Conservation (phyloP, 2,329 filamentous ascomycete genomes). For the Epichloe aotearoae region DNA sequence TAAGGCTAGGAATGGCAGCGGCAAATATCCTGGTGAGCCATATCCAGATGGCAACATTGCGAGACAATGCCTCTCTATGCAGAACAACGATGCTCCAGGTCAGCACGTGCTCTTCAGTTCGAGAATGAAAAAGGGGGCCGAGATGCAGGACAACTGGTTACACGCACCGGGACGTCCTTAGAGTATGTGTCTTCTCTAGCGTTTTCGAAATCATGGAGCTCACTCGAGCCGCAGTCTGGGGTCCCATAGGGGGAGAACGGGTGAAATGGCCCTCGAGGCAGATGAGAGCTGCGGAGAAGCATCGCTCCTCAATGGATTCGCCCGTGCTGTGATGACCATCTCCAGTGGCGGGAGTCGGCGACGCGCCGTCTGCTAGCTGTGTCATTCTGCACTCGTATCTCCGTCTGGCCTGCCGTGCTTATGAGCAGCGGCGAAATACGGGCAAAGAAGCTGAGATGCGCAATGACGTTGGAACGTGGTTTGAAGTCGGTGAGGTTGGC, state of each 20-base stretch:
- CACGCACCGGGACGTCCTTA: conserved; percentile 44
- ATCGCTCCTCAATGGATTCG: conserved; percentile 49
- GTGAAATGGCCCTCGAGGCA: conserved; percentile 50
- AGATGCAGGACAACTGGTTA: neutral
- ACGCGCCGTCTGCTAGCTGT: conserved; percentile 13
- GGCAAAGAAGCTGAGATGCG: neutral
- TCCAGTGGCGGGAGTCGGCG: conserved; percentile 7
- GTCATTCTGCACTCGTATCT: conserved; percentile 11
- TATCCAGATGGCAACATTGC: conserved; percentile 53
- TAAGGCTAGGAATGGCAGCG: conserved; percentile 46
- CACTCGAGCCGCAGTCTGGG: conserved; percentile 39
- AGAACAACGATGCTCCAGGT: conserved; percentile 2
- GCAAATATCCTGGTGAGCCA: conserved; percentile 49
- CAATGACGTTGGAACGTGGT: neutral
- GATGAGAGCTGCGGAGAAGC: conserved; percentile 46
- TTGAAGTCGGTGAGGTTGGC: neutral
- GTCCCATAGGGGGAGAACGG: conserved; percentile 40
- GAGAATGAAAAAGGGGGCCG: neutral
- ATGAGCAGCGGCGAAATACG: neutral
- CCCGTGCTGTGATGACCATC: conserved; percentile 11
- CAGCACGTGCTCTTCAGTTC: conserved; percentile 2
- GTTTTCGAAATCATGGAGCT: conserved; percentile 46
- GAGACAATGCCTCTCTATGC: conserved; percentile 42
- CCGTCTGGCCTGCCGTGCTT: neutral
- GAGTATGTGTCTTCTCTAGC: conserved; percentile 49